Evolutionary conservation across 83 land plant genomes (phyloP).

Genomic region (Isoetes engelmannii): DNA sequence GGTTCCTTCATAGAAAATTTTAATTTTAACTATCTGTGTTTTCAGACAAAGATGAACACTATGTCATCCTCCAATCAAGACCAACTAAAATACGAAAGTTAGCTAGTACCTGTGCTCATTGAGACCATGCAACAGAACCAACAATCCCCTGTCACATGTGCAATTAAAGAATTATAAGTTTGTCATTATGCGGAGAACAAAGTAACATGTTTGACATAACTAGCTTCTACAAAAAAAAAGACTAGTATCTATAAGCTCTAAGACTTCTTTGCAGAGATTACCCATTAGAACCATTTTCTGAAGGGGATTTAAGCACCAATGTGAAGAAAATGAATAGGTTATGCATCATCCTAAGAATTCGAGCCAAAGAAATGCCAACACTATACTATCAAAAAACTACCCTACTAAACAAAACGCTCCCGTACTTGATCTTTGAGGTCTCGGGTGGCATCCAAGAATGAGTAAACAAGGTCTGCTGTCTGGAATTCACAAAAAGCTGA

Average conservation of each 20-base stretch:
- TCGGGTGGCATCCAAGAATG: conserved; percentile 25
- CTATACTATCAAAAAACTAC: not conserved
- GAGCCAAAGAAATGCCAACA: not conserved
- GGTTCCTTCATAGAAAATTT: not conserved
- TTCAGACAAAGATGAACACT: not conserved
- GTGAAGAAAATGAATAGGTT: not conserved
- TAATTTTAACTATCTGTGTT: not conserved
- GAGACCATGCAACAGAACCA: conserved; percentile 85
- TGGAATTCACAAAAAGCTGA: conserved; percentile 4
- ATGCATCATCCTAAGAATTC: not conserved
- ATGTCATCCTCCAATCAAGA: not conserved
- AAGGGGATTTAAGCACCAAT: not conserved
- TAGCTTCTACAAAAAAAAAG: not conserved
- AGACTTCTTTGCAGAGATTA: not conserved
- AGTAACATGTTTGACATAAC: conserved; percentile 3
- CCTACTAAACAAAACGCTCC: not conserved
- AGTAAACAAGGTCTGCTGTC: conserved; percentile 21
- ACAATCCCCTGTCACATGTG: conserved; percentile 61
- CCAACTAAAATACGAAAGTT: conserved; percentile 10
- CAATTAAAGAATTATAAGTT: conserved; percentile 2
- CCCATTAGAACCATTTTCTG: not conserved
- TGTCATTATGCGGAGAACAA: not conserved
- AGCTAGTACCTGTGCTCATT: conserved; percentile 86
- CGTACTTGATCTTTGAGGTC: conserved; percentile 16
- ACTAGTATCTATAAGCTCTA: not conserved